Evolutionary conservation across 805 yeast species (phyloP), one percentile per base, ranked within the genome.

Genomic region (Yamadazyma ubonensis): DNA sequence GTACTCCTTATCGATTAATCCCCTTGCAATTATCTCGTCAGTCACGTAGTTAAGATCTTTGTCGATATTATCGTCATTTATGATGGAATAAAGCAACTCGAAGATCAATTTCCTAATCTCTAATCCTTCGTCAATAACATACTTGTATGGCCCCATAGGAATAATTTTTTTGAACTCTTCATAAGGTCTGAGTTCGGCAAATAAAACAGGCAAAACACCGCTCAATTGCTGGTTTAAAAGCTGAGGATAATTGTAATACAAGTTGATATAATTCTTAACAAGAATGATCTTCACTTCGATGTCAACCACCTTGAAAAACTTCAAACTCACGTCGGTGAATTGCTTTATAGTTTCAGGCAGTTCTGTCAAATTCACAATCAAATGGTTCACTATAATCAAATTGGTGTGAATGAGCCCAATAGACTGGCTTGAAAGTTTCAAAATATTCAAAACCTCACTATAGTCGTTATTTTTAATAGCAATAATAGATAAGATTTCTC

Each of bases 121-220:
- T 28, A 85, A 66, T 0, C 89, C 93, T 48, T 81, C 83, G 52
- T 87, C 96, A 28, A 86, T 75, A 45, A 80, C 79, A 55, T 86
- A 90, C 54, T 85, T 86, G 67, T 83, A 86, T 0, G 95, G 95
- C 1, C 96, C 96, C 78, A 88, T 86, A 33, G 82, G 83, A 23
- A 87, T 81, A 14, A 72, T 65, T 39, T 80, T 80, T 32, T 83
- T 76, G 51, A 77, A 80, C 41, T 76, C 74, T 22, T 71, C 74
- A 47, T 75, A 75, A 1, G 81, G 69, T 9, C 60, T 61, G 33
- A 85, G 67, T 52, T 84, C 87, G 4, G 59, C 63, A 48, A 73
- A 73, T 2, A 85, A 61, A 0, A 57, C 53, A 0, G 85, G 79
- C 29, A 83, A 58, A n/a, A 47, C 29, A 4, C 10, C 6, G 6